phyloP scores from a whole-genome alignment of 1,284 basidiomycete genomes.

The Inonotus obliquus region DNA sequence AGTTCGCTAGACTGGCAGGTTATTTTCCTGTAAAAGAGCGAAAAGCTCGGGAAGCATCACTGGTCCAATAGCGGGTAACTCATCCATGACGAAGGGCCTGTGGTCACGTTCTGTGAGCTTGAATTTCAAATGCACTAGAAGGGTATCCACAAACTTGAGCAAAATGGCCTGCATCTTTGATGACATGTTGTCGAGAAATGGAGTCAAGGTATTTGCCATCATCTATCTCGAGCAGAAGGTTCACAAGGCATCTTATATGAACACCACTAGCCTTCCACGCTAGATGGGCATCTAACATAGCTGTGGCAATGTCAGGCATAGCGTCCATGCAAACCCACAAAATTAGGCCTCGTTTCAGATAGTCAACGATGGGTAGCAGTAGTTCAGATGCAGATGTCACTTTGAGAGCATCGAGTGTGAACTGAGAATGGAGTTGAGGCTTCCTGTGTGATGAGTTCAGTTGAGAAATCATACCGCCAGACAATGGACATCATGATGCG shows the following conservation, averaged over 20 bases:
- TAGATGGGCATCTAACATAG: conserved; percentile 57
- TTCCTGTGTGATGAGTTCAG: neutral
- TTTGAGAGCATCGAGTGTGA: conserved; percentile 54
- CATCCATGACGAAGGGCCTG: conserved; percentile 43
- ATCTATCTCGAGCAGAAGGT: conserved; percentile 62
- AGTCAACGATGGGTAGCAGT: conserved; percentile 57
- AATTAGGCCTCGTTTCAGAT: conserved; percentile 57
- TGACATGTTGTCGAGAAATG: conserved; percentile 51
- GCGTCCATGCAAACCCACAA: conserved; percentile 75
- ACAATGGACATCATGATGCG: conserved; percentile 61
- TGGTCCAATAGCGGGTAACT: conserved; percentile 48
- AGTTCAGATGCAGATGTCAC: conserved; percentile 46
- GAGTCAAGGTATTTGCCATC: conserved; percentile 49
- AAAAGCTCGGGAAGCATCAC: conserved; percentile 62
- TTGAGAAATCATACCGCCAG: conserved; percentile 47
- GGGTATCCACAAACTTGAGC: conserved; percentile 56
- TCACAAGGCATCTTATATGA: conserved; percentile 52
- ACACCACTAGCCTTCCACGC: conserved; percentile 60
- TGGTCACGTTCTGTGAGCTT: neutral
- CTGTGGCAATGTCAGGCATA: conserved; percentile 47
- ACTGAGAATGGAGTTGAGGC: conserved; percentile 34
- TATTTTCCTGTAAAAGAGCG: conserved; percentile 51
- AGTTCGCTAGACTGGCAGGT: conserved; percentile 62
- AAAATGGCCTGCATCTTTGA: conserved; percentile 53
- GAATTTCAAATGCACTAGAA: neutral